These are phyloP conservation scores for Thymus mandschuricus DNA, from an alignment of 257 asterid genomes.

Conservation along the genomic window DNA sequence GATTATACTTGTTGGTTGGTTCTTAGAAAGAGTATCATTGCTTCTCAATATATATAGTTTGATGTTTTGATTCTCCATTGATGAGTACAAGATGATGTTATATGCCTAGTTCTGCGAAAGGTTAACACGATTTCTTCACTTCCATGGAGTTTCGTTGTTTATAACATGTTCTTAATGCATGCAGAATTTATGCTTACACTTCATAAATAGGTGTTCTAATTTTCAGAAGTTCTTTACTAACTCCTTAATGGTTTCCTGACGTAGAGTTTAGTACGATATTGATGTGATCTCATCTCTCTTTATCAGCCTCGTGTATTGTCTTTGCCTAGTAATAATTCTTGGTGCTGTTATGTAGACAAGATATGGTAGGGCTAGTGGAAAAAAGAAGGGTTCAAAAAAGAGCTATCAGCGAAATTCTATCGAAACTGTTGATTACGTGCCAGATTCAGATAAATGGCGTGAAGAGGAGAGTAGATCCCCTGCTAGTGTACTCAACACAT, in stretches of 20 bases:
- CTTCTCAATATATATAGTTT: not conserved
- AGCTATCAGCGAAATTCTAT: conserved; percentile 29
- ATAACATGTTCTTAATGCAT: no score
- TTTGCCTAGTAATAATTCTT: conserved; percentile 8
- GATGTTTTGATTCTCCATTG: not conserved
- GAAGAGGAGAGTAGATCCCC: conserved; percentile 43
- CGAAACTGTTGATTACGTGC: conserved; percentile 33
- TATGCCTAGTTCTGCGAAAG: no score
- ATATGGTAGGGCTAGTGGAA: conserved; percentile 42
- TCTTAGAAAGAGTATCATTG: conserved; percentile 13
- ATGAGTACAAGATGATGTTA: no score
- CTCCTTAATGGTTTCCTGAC: not conserved
- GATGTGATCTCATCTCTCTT: not conserved
- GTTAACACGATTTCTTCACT: no score
- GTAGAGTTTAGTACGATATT: not conserved
- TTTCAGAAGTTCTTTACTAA: not conserved
- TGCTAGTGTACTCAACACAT: conserved; percentile 33
- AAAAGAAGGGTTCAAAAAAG: conserved; percentile 50
- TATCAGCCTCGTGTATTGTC: not conserved
- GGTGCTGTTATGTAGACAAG: conserved; percentile 47
- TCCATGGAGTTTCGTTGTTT: not conserved
- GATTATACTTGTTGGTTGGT: not conserved
- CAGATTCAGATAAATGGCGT: conserved; percentile 36
- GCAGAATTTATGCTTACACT: not conserved
- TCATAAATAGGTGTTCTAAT: not conserved